phyloP scores from a whole-genome alignment of 2,329 filamentous ascomycete species.

The Fusarium circinatum region DNA sequence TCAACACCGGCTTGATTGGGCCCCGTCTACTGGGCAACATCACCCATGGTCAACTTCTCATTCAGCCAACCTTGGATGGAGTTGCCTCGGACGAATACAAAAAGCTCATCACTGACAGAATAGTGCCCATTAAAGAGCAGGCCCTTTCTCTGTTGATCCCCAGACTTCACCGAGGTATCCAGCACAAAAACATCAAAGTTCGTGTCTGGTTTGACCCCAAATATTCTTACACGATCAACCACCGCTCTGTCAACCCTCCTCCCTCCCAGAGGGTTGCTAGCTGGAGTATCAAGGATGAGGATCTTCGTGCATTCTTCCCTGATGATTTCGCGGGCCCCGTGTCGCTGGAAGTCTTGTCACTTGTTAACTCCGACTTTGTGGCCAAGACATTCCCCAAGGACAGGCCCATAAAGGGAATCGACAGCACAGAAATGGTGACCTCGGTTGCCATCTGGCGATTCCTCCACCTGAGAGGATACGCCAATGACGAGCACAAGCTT shows the following conservation, averaged over 20 bases:
- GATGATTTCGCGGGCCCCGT: constrained; percentile 54
- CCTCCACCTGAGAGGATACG: constrained; percentile 87
- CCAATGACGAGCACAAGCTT: constrained; percentile 80
- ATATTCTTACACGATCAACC: constrained; percentile 74
- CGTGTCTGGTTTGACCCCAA: constrained; percentile 85
- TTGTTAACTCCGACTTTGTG: constrained; percentile 76
- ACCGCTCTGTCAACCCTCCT: constrained; percentile 59
- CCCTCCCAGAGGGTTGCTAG: constrained; percentile 60
- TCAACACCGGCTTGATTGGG: constrained; percentile 84
- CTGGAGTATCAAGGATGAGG: constrained; percentile 78
- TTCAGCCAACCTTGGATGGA: constrained; percentile 87
- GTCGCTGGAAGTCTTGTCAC: constrained; percentile 71
- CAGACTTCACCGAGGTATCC: constrained; percentile 83
- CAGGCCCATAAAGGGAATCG: constrained; percentile 68
- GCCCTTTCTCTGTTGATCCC: constrained; percentile 82
- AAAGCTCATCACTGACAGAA: constrained; percentile 77
- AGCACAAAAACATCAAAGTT: constrained; percentile 80
- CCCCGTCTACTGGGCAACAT: constrained; percentile 84
- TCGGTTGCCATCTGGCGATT: constrained; percentile 88
- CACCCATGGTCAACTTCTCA: constrained; percentile 79
- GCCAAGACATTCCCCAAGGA: constrained; percentile 73
- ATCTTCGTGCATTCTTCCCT: constrained; percentile 61
- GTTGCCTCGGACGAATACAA: constrained; percentile 83
- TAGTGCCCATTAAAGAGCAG: constrained; percentile 79
- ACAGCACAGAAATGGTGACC: constrained; percentile 71